Evolutionary conservation across 1,284 basidiomycete species (phyloP).

Genomic region (Malassezia japonica): DNA sequence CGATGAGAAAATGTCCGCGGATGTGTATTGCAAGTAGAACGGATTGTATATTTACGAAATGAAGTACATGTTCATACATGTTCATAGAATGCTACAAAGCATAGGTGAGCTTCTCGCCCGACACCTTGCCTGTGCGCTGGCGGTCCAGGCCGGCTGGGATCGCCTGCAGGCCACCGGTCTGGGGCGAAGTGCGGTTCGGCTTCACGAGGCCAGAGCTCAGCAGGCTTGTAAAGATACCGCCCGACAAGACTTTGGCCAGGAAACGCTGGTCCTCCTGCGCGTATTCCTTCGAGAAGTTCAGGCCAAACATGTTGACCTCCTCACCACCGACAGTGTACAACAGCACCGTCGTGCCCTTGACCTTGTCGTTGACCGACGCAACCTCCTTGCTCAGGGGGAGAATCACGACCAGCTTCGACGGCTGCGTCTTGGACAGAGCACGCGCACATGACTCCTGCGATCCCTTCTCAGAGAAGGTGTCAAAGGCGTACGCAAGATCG

Average conservation of each 20-base stretch:
- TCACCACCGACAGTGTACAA: constrained; percentile 30
- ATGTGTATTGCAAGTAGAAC: too few species aligned
- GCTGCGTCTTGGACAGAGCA: constrained; percentile 23
- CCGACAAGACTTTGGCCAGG: constrained; percentile 13
- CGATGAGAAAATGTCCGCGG: too few species aligned
- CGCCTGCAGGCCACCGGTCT: constrained; percentile 27
- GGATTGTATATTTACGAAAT: too few species aligned
- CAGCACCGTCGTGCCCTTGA: constrained; percentile 33
- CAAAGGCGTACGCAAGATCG: constrained; percentile 32
- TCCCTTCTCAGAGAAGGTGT: constrained; percentile 38
- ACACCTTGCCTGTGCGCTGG: constrained; percentile 33
- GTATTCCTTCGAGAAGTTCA: constrained; percentile 22
- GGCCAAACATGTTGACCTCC: constrained; percentile 20
- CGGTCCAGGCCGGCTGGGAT: constrained; percentile 33
- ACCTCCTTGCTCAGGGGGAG: constrained; percentile 34
- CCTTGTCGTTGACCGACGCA: constrained; percentile 27
- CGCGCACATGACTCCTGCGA: constrained; percentile 30
- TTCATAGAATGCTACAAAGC: too few species aligned
- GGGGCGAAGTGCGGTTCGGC: constrained; percentile 30
- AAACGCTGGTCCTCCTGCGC: constrained; percentile 9
- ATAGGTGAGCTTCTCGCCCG: constrained; percentile 37
- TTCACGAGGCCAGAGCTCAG: constrained; percentile 23
- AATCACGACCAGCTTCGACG: constrained; percentile 29
- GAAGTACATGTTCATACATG: too few species aligned
- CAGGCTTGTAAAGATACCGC: constrained; percentile 26